Conservation (phyloP, 768 basidiomycete genomes). For the Termitomyces sp. region DNA sequence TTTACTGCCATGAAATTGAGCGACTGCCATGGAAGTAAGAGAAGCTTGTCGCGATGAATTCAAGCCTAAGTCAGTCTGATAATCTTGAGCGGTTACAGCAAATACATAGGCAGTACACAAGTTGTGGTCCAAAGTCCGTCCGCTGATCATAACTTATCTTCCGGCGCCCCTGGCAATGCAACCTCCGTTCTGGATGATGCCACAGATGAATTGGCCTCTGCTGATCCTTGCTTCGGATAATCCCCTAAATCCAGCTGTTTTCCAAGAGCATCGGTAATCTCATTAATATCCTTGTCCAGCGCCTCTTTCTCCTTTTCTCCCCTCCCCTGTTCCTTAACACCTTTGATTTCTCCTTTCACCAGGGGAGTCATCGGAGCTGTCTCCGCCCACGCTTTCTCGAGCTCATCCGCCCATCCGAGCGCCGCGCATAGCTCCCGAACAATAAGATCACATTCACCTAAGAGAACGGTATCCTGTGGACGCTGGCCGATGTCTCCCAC, state of each 20-base stretch:
- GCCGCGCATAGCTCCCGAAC: constrained; percentile 55
- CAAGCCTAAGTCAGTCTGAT: no score
- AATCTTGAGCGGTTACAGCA: background rate
- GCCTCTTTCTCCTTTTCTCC: constrained; percentile 13
- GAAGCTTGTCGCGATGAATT: background rate
- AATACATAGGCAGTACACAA: background rate
- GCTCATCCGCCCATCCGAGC: constrained; percentile 72
- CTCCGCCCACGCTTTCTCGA: constrained; percentile 48
- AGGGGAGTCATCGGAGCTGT: constrained; percentile 27
- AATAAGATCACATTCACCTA: constrained; percentile 70
- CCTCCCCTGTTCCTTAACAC: constrained; percentile 1
- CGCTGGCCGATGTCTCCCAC: constrained; percentile 63
- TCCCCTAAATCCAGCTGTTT: constrained; percentile 20
- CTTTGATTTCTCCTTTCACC: constrained; percentile 19
- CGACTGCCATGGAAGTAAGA: background rate
- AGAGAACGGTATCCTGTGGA: constrained; percentile 53
- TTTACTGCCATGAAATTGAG: no score
- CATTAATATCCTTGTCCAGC: constrained; percentile 26
- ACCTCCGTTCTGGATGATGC: background rate
- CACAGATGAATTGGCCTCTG: background rate
- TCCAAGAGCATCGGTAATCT: constrained; percentile 27
- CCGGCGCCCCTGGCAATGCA: background rate
- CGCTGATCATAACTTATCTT: background rate
- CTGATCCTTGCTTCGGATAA: background rate
- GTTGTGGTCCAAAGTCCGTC: background rate